Evolutionary conservation across 2,329 filamentous ascomycete species (phyloP).

Genomic region (Diaporthe caulivora): DNA sequence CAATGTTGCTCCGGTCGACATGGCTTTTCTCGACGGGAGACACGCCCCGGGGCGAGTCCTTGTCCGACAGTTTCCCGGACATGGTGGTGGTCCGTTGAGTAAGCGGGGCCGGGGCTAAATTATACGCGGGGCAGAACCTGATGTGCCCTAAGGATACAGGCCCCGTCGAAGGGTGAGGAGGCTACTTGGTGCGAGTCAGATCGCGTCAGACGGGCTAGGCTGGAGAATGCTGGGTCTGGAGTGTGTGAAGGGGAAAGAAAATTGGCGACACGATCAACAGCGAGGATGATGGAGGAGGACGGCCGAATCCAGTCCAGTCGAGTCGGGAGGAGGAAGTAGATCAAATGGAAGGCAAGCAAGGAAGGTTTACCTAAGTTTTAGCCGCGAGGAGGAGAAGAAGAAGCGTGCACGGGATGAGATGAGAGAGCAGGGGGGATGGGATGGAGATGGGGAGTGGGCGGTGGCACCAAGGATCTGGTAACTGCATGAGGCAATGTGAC

Average conservation of each 20-base stretch:
- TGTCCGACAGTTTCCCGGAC: slow-evolving; percentile 26
- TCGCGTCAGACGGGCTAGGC: neutral
- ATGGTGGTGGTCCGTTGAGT: neutral
- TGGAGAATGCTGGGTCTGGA: neutral
- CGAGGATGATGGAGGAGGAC: neutral
- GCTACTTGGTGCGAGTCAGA: neutral
- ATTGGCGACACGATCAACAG: neutral
- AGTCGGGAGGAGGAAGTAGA: neutral
- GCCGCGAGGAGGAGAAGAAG: slow-evolving; percentile 11
- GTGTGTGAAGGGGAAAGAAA: neutral
- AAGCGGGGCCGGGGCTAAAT: neutral
- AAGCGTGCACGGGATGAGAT: slow-evolving; percentile 19
- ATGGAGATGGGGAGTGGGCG: slow-evolving; percentile 1
- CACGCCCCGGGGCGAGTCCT: slow-evolving; percentile 20
- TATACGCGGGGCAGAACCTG: neutral
- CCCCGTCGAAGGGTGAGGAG: neutral
- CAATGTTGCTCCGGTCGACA: slow-evolving; percentile 15
- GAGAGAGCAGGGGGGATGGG: slow-evolving; percentile 21
- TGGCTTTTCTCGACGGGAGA: slow-evolving; percentile 32
- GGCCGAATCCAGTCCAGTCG: neutral
- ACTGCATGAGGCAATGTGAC: slow-evolving; percentile 29
- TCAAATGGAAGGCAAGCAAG: neutral
- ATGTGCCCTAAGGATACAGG: neutral
- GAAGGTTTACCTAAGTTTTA: slow-evolving; percentile 20
- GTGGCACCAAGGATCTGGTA: slow-evolving; percentile 34